phyloP scores from a whole-genome alignment of 2,329 filamentous ascomycete species.

The Sarocladium brachiariae region DNA sequence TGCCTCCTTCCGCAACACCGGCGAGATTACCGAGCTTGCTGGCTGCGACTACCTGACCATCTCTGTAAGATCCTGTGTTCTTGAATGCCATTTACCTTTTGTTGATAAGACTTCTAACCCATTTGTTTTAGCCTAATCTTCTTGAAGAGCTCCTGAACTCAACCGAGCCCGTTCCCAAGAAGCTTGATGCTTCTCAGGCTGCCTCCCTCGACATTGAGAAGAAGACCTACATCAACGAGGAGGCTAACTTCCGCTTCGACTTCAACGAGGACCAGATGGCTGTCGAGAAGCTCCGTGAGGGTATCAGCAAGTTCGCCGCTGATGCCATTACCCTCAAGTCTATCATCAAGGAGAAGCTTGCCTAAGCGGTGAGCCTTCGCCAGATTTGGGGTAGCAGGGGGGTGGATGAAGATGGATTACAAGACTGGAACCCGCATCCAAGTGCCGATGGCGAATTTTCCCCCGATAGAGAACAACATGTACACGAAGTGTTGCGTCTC shows the following conservation, averaged over 20 bases:
- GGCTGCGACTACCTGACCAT: constrained; percentile 99
- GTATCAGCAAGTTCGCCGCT: constrained; percentile 98
- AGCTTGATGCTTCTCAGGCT: constrained; percentile 71
- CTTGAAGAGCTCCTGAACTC: constrained; percentile 93
- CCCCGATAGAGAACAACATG: not conserved
- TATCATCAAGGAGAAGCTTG: constrained; percentile 82
- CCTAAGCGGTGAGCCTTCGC: constrained; percentile 9
- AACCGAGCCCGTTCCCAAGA: constrained; percentile 74
- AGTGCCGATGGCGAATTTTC: too few species aligned
- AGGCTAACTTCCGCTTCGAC: constrained; percentile 90
- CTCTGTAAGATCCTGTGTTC: constrained; percentile 61
- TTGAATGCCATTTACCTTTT: too few species aligned
- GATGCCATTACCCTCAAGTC: constrained; percentile 91
- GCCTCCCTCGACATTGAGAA: constrained; percentile 68
- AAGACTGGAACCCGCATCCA: not conserved
- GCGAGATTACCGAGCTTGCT: constrained; percentile 96
- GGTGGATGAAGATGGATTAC: not conserved
- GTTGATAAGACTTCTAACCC: too few species aligned
- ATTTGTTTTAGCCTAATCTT: constrained; percentile 64
- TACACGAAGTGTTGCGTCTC: not conserved
- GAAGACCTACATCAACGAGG: constrained; percentile 85
- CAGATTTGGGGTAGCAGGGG: not conserved
- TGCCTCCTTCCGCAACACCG: constrained; percentile 91
- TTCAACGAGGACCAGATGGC: constrained; percentile 99
- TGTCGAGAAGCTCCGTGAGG: constrained; percentile 97